These are phyloP conservation scores for Echites panduratus DNA, from an alignment of 257 asterid species.

Conservation along the genomic window DNA sequence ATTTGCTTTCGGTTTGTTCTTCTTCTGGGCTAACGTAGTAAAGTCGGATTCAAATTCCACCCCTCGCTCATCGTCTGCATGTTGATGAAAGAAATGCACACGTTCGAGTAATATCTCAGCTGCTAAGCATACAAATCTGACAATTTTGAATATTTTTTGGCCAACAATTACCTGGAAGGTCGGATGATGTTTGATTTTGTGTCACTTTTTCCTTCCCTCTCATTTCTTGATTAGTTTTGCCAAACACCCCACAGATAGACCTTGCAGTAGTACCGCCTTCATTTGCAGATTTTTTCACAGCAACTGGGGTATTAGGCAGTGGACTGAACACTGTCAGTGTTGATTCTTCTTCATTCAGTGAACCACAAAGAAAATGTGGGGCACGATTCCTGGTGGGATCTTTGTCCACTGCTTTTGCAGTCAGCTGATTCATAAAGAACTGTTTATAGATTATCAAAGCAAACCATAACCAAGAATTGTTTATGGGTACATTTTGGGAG, in stretches of 20 bases:
- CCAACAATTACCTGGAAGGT: conserved; percentile 26
- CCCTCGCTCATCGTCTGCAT: conserved; percentile 28
- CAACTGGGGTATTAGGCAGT: conserved; percentile 31
- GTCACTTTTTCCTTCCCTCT: conserved; percentile 21
- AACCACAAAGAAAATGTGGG: conserved; percentile 72
- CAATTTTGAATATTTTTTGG: not conserved
- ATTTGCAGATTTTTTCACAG: conserved; percentile 24
- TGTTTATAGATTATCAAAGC: not conserved
- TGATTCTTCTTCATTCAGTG: conserved; percentile 58
- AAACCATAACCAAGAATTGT: not conserved
- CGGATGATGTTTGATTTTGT: conserved; percentile 11
- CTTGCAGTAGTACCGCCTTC: conserved; percentile 29
- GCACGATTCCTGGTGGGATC: conserved; percentile 56
- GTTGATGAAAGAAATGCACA: conserved; percentile 5
- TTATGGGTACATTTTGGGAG: not conserved
- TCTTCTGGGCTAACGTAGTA: conserved; percentile 3
- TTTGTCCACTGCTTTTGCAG: conserved; percentile 46
- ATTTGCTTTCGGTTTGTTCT: conserved; percentile 21
- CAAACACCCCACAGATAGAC: conserved; percentile 36
- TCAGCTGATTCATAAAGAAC: conserved; percentile 39
- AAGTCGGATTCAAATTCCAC: conserved; percentile 21
- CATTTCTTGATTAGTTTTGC: conserved; percentile 32
- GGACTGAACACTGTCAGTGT: conserved; percentile 47
- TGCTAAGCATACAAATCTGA: not conserved
- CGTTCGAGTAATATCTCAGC: not conserved